phyloP scores from a whole-genome alignment of 1,284 basidiomycete species.

The Puccinia polysora region DNA sequence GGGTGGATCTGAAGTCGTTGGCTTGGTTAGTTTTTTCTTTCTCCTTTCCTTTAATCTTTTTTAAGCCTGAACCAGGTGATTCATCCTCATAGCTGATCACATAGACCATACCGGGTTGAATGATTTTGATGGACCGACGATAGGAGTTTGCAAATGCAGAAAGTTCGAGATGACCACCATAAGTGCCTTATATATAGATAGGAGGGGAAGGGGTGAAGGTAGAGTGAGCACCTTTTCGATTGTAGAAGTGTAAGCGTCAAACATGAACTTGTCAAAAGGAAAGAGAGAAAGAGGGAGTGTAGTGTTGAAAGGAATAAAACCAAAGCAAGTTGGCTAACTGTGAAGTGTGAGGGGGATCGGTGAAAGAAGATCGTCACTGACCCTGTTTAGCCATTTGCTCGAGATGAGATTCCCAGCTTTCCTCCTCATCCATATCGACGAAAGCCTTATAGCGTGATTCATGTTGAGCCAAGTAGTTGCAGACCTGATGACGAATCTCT shows the following conservation, averaged over 20 bases:
- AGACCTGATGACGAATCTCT: constrained; percentile 68
- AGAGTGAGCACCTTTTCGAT: neutral
- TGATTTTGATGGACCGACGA: constrained; percentile 74
- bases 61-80: constrained; percentile 33
- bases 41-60: constrained; percentile 44
- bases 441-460: constrained; percentile 75
- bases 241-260: neutral
- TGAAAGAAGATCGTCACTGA: constrained; percentile 51
- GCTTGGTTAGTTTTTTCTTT: constrained; percentile 36
- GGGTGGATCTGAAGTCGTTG: neutral
- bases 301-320: neutral
- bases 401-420: constrained; percentile 61
- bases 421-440: constrained; percentile 74
- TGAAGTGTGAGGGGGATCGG: neutral
- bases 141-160: constrained; percentile 80
- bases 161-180: constrained; percentile 84
- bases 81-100: constrained; percentile 50
- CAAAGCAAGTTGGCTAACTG: neutral
- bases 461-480: constrained; percentile 71
- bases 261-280: neutral
- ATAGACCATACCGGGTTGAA: constrained; percentile 68
- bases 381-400: constrained; percentile 70
- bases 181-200: constrained; percentile 63
- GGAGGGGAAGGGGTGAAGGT: neutral
- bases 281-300: neutral